Conservation (phyloP, 2,329 filamentous ascomycete genomes). For the Colletotrichum limetticola region DNA sequence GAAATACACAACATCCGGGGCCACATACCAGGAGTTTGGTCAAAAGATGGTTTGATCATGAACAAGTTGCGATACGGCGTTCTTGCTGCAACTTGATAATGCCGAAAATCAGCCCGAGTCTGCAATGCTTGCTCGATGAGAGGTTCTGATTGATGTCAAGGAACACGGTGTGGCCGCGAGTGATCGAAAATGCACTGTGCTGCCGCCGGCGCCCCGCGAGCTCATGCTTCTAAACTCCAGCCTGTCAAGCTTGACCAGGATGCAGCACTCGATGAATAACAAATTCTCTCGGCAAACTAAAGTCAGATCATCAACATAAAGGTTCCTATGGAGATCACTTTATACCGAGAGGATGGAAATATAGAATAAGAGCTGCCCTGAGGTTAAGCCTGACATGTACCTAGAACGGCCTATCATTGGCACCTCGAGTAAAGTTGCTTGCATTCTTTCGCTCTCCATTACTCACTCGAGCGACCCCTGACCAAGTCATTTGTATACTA, state of each 20-base stretch:
- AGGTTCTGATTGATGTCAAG: not conserved
- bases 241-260: not conserved
- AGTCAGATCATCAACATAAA: too few relatives aligned
- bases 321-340: too few relatives aligned
- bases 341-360: too few relatives aligned
- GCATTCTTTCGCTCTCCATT: too few relatives aligned
- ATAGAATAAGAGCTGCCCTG: too few relatives aligned
- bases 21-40: not conserved
- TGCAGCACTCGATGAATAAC: too few relatives aligned
- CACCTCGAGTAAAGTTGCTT: too few relatives aligned
- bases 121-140: not conserved
- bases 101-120: not conserved
- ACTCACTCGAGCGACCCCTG: too few relatives aligned
- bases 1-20: not conserved
- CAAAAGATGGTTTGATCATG: not conserved
- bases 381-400: too few relatives aligned
- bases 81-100: not conserved
- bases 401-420: too few relatives aligned
- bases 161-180: not conserved
- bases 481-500: too few relatives aligned
- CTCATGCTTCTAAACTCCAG: not conserved
- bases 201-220: not conserved
- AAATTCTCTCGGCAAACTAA: too few relatives aligned
- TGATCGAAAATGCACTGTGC: constrained; percentile 9
- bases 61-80: not conserved